Percentiles rank a stretch among this genome's conserved stretches.
Conservation (phyloP, 805 yeast species). For the Candida multigemmis region DNA sequence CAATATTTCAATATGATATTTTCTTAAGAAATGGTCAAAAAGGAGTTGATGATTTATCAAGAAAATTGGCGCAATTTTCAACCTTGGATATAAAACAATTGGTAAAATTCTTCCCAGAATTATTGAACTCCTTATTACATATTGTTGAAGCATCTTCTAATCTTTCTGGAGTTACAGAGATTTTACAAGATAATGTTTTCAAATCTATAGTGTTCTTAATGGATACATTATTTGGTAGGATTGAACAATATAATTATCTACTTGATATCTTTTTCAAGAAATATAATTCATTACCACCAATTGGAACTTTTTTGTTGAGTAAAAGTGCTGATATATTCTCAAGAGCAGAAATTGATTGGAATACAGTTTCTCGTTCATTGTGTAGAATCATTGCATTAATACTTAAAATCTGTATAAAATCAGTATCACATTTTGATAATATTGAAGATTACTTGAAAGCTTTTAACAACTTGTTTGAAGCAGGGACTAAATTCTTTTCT, state of each 20-base stretch:
- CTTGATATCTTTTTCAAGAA: conserved; percentile 41
- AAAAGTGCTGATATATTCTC: conserved; percentile 38
- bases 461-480: conserved; percentile 27
- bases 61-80: conserved; percentile 39
- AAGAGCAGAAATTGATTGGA: conserved; percentile 49
- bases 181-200: conserved; percentile 31
- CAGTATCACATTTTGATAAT: conserved; percentile 11
- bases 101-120: conserved; percentile 52
- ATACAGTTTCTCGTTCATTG: conserved; percentile 50
- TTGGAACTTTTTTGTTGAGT: conserved; percentile 43
- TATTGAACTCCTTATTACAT: conserved; percentile 29
- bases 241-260: conserved; percentile 51
- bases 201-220: conserved; percentile 52
- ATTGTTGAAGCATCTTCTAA: conserved; percentile 18
- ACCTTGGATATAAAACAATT: conserved; percentile 46
- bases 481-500: conserved; percentile 36
- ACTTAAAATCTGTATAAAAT: conserved; percentile 27
- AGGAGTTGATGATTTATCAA: conserved; percentile 36
- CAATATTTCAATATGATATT: conserved; percentile 45
- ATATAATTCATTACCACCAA: conserved; percentile 28
- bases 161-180: too few relatives aligned
- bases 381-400: conserved; percentile 51
- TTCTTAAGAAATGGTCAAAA: conserved; percentile 32
- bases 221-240: conserved; percentile 57
- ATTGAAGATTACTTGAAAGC: conserved; percentile 17